These are phyloP conservation scores for Phytophthora pini DNA, from an alignment of 352 stramenopile genomes.

Conservation along the genomic window DNA sequence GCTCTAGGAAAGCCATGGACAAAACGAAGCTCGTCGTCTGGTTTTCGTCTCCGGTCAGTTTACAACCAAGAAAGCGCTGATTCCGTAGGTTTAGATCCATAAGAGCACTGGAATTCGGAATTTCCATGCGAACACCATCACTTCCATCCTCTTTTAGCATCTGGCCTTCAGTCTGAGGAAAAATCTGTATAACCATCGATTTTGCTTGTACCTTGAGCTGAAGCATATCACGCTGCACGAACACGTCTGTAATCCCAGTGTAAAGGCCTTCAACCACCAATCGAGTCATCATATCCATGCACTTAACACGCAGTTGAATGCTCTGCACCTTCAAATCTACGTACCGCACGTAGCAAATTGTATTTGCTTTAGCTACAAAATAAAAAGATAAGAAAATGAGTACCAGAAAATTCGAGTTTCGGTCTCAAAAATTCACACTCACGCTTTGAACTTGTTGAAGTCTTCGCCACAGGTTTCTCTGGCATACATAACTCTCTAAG, in stretches of 20 bases:
- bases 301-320: slow-evolving; percentile 45
- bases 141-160: not conserved
- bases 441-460: slow-evolving; percentile 9
- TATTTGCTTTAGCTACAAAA: slow-evolving; percentile 38
- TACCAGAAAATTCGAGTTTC: not conserved
- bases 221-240: slow-evolving; percentile 56
- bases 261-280: slow-evolving; percentile 54
- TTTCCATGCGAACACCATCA: slow-evolving; percentile 27
- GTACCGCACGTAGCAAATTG: slow-evolving; percentile 69
- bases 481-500: slow-evolving; percentile 33
- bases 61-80: slow-evolving; percentile 50
- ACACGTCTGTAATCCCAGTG: slow-evolving; percentile 67
- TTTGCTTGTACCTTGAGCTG: slow-evolving; percentile 46
- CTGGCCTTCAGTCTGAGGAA: slow-evolving; percentile 4
- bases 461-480: slow-evolving; percentile 9
- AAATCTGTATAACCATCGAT: slow-evolving; percentile 17
- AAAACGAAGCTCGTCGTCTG: slow-evolving; percentile 45
- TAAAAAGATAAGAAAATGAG: slow-evolving; percentile 1
- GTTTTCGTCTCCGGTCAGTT: slow-evolving; percentile 31
- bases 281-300: slow-evolving; percentile 39
- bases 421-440: slow-evolving; percentile 2
- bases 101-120: slow-evolving; percentile 26
- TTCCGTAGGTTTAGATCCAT: slow-evolving; percentile 35
- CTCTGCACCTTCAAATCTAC: slow-evolving; percentile 56
- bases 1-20: slow-evolving; percentile 54